phyloP scores from a whole-genome alignment of 352 stramenopile genomes.

The Saprolegnia parasitica region DNA sequence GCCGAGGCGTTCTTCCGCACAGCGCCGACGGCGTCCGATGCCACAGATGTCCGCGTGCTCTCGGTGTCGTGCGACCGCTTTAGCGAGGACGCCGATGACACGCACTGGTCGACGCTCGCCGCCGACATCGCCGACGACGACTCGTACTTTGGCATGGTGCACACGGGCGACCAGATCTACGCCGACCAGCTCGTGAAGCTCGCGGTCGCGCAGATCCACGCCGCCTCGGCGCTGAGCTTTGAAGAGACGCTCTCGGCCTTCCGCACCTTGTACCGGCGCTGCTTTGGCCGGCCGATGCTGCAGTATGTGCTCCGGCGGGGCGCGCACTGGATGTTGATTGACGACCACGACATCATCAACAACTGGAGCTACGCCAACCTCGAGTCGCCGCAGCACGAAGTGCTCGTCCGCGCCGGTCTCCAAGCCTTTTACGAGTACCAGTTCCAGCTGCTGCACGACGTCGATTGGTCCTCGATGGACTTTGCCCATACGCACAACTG shows the following conservation, averaged over 20 bases:
- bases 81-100: slow-evolving; percentile 52
- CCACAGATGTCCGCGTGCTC: slow-evolving; percentile 32
- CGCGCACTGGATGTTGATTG: slow-evolving; percentile 73
- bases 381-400: not conserved
- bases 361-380: slow-evolving; percentile 57
- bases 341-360: slow-evolving; percentile 76
- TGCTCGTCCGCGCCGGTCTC: slow-evolving; percentile 39
- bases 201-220: not conserved
- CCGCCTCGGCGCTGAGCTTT: slow-evolving; percentile 30
- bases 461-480: slow-evolving; percentile 39
- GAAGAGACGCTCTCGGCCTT: slow-evolving; percentile 41
- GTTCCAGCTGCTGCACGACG: slow-evolving; percentile 50
- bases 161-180: slow-evolving; percentile 59
- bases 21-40: slow-evolving; percentile 14
- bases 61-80: slow-evolving; percentile 58
- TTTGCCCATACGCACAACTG: slow-evolving; percentile 40
- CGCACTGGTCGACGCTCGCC: slow-evolving; percentile 39
- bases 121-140: slow-evolving; percentile 34
- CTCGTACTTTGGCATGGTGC: slow-evolving; percentile 48
- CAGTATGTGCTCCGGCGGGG: slow-evolving; percentile 55
- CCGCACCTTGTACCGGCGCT: slow-evolving; percentile 52
- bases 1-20: slow-evolving; percentile 40
- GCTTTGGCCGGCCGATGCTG: slow-evolving; percentile 41
- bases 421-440: slow-evolving; percentile 68
- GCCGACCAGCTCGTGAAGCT: slow-evolving; percentile 33